Evolutionary conservation across 306 rosid genomes (phyloP), one percentile per base, ranked within the genome.

Genomic region (Erythrophleum fordii): DNA sequence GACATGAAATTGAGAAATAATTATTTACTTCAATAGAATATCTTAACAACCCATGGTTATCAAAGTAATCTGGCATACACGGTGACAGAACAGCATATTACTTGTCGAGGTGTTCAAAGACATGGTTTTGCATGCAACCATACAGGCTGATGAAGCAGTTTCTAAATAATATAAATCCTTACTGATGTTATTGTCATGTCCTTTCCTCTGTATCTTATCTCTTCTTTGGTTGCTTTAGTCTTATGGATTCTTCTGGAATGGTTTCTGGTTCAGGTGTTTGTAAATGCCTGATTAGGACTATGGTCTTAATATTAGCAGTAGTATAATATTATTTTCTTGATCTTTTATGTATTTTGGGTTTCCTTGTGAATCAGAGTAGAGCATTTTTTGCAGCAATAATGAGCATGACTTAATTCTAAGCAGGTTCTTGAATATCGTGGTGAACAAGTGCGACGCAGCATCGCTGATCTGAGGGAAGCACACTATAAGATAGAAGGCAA

Each of bases 361-460:
- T 74, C 74, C 66, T 26, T 17, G 75, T 77, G 51, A 49, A 66
- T 76, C 5, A 29, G 8, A 79, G 66, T 22, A 65, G 18, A 45
- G 18, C 1, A 16, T 69, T 64, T 65, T 37, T 26, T 39, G 20
- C 65, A 13, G 41, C 62, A 72, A 51, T 83, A 67, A 72, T 35
- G 78, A 79, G 44, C 56, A 29, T 73, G 58, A 77, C 53, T 75
- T 80, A 72, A 79, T 87, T 34, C 23, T 29, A 10, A 41, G 34
- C 86, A 96, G 99, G 99, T 96, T 85, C 98, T 96, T 84, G 99
- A 96, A 86, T 96, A 96, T 80, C 99, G 98, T 17, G 99, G 99
- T 7, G 99, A 96, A 84, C 99, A 96, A 87, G 98, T 96, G 78
- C 84, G 99, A 81, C 84, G 99, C 55, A 89, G 97, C 67, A 53